Conservation (phyloP, 805 yeast genomes). For the Ogataea paradorogensis region DNA sequence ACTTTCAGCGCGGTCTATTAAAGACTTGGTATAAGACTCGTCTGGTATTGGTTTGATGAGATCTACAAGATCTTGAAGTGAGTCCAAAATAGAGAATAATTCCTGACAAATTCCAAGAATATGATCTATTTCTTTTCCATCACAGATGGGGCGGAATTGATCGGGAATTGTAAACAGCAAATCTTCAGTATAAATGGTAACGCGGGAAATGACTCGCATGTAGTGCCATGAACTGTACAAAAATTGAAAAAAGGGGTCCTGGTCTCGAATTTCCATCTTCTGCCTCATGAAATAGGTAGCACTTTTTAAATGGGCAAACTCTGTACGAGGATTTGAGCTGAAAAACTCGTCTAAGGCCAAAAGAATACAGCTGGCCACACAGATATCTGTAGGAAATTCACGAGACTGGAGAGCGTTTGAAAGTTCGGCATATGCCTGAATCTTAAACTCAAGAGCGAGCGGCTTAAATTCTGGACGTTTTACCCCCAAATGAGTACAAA, state of each 20-base stretch:
- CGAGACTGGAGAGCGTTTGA: conserved; percentile 10
- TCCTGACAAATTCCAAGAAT: conserved; percentile 20
- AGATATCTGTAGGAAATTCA: conserved; percentile 14
- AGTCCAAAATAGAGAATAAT: conserved; percentile 14
- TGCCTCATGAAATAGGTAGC: conserved; percentile 17
- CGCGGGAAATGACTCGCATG: conserved; percentile 18
- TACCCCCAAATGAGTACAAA: conserved; percentile 16
- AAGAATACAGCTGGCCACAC: conserved; percentile 14
- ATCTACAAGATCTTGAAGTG: conserved; percentile 14
- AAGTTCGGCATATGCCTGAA: conserved; percentile 12
- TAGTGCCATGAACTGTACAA: conserved; percentile 24
- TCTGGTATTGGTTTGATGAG: conserved; percentile 11
- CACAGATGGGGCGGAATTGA: conserved; percentile 11
- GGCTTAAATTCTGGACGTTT: conserved; percentile 6
- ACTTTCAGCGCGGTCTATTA: conserved; percentile 5
- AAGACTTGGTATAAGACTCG: conserved; percentile 2
- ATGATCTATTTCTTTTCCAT: conserved; percentile 23
- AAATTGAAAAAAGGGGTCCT: conserved; percentile 12
- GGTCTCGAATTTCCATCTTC: conserved; percentile 8
- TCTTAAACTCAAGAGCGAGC: conserved; percentile 14
- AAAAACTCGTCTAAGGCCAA: conserved; percentile 18
- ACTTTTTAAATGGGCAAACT: conserved; percentile 16
- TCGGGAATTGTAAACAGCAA: conserved; percentile 1
- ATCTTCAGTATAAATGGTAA: conserved; percentile 5
- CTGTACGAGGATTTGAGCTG: conserved; percentile 8